Evolutionary conservation across 2,329 filamentous ascomycete species (phyloP).

Genomic region (Aureobasidium sp.): DNA sequence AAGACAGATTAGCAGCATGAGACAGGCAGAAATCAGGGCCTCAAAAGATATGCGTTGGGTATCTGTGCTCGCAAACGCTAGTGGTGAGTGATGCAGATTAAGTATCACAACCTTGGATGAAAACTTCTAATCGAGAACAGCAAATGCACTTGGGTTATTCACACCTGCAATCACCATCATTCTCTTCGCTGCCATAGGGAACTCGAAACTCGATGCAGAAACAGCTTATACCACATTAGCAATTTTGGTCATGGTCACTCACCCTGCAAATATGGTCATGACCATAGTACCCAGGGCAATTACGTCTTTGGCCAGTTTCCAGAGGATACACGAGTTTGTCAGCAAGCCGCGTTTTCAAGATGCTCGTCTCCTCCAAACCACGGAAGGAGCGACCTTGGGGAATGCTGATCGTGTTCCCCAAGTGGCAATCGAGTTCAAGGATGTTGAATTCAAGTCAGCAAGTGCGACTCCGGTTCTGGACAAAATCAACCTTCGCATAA

Average conservation of each 20-base stretch:
- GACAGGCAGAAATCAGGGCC: background rate
- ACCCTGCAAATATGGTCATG: conserved; percentile 16
- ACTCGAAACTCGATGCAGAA: conserved; percentile 1
- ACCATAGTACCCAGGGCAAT: conserved; percentile 6
- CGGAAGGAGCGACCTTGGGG: conserved; percentile 2
- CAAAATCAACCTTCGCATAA: conserved; percentile 33
- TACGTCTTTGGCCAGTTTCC: conserved; percentile 34
- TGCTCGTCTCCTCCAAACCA: conserved; percentile 24
- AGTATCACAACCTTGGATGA: background rate
- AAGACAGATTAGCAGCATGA: background rate
- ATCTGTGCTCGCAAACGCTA: conserved; percentile 15
- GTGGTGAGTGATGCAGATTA: background rate
- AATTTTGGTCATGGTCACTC: conserved; percentile 10
- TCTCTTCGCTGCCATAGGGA: background rate
- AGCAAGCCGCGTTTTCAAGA: background rate
- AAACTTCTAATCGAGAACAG: background rate
- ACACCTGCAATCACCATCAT: conserved; percentile 16
- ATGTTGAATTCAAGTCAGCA: background rate
- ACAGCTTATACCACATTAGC: conserved; percentile 13
- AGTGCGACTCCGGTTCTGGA: background rate
- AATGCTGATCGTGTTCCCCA: background rate
- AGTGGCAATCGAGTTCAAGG: background rate
- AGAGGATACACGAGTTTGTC: conserved; percentile 42
- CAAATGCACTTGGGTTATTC: conserved; percentile 17
- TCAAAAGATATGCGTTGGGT: conserved; percentile 14